Evolutionary conservation across 1,139 yeast genomes (phyloP).

Genomic region (Dujonia santamariae): DNA sequence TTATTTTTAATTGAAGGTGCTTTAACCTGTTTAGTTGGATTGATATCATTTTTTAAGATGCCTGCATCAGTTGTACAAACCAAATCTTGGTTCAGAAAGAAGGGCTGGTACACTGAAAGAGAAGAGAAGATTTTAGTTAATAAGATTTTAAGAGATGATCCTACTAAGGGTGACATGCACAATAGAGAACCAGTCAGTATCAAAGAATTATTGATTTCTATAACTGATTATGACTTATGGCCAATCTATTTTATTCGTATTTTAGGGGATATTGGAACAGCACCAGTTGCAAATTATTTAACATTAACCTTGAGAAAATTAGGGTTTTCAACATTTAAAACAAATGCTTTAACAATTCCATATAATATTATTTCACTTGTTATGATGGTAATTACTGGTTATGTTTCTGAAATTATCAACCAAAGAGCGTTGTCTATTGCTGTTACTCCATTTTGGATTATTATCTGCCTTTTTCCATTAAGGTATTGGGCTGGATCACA

Average conservation of each 20-base stretch:
- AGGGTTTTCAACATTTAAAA: slow-evolving; percentile 18
- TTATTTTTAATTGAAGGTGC: slow-evolving; percentile 34
- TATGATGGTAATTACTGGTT: slow-evolving; percentile 13
- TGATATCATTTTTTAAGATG: slow-evolving; percentile 30
- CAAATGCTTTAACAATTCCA: slow-evolving; percentile 20
- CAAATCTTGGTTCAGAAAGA: slow-evolving; percentile 21
- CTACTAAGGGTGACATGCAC: slow-evolving; percentile 32
- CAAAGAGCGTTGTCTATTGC: slow-evolving; percentile 12
- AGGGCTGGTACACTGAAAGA: slow-evolving; percentile 37
- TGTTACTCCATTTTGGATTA: slow-evolving; percentile 18
- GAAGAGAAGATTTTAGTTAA: slow-evolving; percentile 33
- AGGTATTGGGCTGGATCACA: slow-evolving; percentile 17
- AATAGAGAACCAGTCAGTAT: slow-evolving; percentile 26
- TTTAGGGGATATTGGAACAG: slow-evolving; percentile 36
- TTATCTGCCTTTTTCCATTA: slow-evolving; percentile 16
- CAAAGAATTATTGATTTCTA: slow-evolving; percentile 17
- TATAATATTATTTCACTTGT: slow-evolving; percentile 14
- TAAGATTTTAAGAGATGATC: slow-evolving; percentile 29
- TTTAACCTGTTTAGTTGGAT: slow-evolving; percentile 26
- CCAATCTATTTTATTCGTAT: slow-evolving; percentile 50
- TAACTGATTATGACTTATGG: slow-evolving; percentile 34
- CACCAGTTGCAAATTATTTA: slow-evolving; percentile 24
- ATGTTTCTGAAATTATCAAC: slow-evolving; percentile 13
- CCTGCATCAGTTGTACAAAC: slow-evolving; percentile 33
- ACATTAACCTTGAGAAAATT: slow-evolving; percentile 17